Evolutionary conservation across 495 filamentous ascomycete species (phyloP), one percentile per base, ranked within the genome.

Genomic region (Elaphomyces granulatus): DNA sequence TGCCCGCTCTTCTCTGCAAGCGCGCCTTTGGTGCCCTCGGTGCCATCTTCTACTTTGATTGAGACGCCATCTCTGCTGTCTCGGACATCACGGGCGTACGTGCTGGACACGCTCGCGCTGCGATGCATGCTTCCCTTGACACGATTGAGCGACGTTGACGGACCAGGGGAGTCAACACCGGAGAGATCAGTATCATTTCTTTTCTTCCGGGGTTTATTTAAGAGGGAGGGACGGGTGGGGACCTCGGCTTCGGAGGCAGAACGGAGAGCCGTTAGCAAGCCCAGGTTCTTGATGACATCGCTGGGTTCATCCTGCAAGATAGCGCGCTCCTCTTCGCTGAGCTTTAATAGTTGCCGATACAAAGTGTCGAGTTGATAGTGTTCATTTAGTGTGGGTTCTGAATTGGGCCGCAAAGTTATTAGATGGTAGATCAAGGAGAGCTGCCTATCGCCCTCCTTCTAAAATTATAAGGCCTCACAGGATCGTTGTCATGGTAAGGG

Each of bases 141-240:
- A 26, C 67, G 64, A 28, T 49, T 52, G 20, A 59, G 48, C 21
- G 44, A 41, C 31, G 58, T 68, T 12, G 78, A 81, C 3, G 77
- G 74, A n/a, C 71, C 68, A 2, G 78, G 74, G 1, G 82, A 85
- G 46, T 85, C 81, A 14, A 69, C 71, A 8, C 72, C 72, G 6
- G 75, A 68, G 17, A 74, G 74, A 49, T 85, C 79, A 45, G 78
- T 73, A 14, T 86, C 82, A 49, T 76, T 74, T 40, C 79, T 67
- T 38, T 81, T 79, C 37, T 75, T 77, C 16, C 76, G 72, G 19
- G 71, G 68, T 39, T 71, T 72, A 32, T 61, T 54, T 26, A 68
- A 49, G n/a, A 62, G 51, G 16, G 51, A 47, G 8, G 60, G 56
- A 46, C 68, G 61, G 35, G 63, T 61, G n/a, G 70, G 64, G 0